Percentiles rank a stretch among this genome's conserved stretches.
Evolutionary conservation across 2,329 filamentous ascomycete genomes (phyloP).

Genomic region (Fusarium piperis): DNA sequence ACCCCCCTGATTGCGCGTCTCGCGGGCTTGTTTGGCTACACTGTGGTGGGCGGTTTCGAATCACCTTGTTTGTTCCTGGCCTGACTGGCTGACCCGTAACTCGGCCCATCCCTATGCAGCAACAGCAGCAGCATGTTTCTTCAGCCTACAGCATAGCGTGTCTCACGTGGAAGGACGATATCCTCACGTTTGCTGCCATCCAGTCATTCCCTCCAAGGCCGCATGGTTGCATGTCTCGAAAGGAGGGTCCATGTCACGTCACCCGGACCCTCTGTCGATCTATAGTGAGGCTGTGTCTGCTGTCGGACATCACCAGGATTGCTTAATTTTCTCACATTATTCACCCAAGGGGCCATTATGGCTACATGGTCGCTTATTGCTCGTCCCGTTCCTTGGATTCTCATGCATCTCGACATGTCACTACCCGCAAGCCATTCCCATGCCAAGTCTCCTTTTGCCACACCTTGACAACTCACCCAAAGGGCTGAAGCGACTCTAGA

Average conservation of each 20-base stretch:
- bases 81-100: not conserved
- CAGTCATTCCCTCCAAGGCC: not conserved
- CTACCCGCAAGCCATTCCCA: not conserved
- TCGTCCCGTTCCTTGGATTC: not conserved
- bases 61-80: not conserved
- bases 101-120: not conserved
- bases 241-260: slow-evolving; percentile 25
- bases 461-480: not conserved
- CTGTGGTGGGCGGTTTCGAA: not conserved
- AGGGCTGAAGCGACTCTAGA: not conserved
- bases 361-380: not conserved
- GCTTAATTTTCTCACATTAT: not conserved
- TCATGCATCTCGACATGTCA: not conserved
- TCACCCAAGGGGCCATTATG: not conserved
- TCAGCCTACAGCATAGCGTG: not conserved
- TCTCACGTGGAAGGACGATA: not conserved
- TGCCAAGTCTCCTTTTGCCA: not conserved
- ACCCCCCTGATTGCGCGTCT: slow-evolving; percentile 4
- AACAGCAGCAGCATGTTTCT: not conserved
- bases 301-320: not conserved
- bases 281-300: slow-evolving; percentile 24
- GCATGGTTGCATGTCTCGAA: slow-evolving; percentile 1
- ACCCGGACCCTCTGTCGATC: slow-evolving; percentile 29
- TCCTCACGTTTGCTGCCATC: not conserved
- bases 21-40: not conserved